Base-by-base conservation (phyloP, 2,329 filamentous ascomycete genomes). In the Neopestalotiopsis sp. region DNA sequence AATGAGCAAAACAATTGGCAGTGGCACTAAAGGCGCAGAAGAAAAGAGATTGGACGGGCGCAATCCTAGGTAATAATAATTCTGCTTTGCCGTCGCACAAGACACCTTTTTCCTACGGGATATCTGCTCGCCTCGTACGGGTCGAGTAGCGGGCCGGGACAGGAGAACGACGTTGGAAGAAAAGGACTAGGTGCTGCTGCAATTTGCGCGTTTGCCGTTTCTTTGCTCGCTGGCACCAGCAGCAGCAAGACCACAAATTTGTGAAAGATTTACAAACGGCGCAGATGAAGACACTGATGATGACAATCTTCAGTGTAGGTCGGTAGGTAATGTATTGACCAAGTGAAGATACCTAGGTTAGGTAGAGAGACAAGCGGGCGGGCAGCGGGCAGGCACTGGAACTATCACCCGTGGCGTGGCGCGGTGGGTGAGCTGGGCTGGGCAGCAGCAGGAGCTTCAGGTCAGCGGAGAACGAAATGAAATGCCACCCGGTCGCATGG, bases 41-140 rank as follows among this genome's bases (percentile, higher is more conserved):
- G 24, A 59, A 34, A 34, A 59, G 24, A 59, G 57, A 59, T 34
- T 30, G 57, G 57, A 59, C 30, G 24, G 57, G 57, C 13, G 24
- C 24, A 34, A 14, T 59, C 24, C 24, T 34, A 9, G 57, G 30
- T 30, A 30, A 30, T 57, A 57, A 20, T 30, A n/a, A 34, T 34
- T 42, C 34, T 64, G 34, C 34, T 40, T 40, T 45, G 24, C 64
- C 42, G 64, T 66, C 64, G 42, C 64, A 66, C 64, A 66, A 32
- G 64, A 56, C 64, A 66, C 64, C 53, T 66, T 57, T 66, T 45
- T 58, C 45, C n/a, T 14, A 17, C 42, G 30, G 53, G 42, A 38
- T 38, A 38, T 38, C 34, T 38, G 53, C 64, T 45, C 53, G 53
- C 64, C 45, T 58, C 40, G 34, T 66, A 49, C 34, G 20, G 61